Evolutionary conservation across 1,284 basidiomycete genomes (phyloP).

Genomic region (Trichosporon inkin): DNA sequence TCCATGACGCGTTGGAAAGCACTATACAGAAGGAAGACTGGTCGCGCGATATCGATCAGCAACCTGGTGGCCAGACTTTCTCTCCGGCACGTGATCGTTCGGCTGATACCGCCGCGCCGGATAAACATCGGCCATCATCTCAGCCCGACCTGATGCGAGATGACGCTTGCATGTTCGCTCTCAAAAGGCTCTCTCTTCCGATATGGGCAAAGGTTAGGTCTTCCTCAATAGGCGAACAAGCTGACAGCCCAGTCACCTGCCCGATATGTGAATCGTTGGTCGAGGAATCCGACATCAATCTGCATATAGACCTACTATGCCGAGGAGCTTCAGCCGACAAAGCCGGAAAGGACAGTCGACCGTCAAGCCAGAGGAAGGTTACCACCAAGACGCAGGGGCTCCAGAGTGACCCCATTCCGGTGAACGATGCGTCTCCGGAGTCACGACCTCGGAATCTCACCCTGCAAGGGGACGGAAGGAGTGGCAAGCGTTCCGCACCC

Average conservation of each 20-base stretch:
- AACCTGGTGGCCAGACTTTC: conserved; percentile 3
- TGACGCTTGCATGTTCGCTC: background rate
- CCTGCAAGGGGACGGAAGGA: background rate
- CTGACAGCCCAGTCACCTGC: conserved; percentile 33
- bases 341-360: too few species aligned
- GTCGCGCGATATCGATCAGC: background rate
- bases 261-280: conserved; percentile 45
- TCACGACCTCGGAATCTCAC: background rate
- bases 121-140: conserved; percentile 1
- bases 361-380: background rate
- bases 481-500: conserved; percentile 1
- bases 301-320: conserved; percentile 48
- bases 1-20: conserved; percentile 1
- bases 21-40: background rate
- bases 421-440: conserved; percentile 14
- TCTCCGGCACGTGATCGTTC: conserved; percentile 1
- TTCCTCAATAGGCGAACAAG: background rate
- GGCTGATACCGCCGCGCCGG: background rate
- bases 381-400: background rate
- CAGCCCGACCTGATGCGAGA: background rate
- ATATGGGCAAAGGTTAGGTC: conserved; percentile 2
- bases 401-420: background rate
- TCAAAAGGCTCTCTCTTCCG: background rate
- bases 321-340: conserved; percentile 16
- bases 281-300: conserved; percentile 43